Evolutionary conservation across 2,329 filamentous ascomycete species (phyloP).

Genomic region (Acrodontium crateriforme): DNA sequence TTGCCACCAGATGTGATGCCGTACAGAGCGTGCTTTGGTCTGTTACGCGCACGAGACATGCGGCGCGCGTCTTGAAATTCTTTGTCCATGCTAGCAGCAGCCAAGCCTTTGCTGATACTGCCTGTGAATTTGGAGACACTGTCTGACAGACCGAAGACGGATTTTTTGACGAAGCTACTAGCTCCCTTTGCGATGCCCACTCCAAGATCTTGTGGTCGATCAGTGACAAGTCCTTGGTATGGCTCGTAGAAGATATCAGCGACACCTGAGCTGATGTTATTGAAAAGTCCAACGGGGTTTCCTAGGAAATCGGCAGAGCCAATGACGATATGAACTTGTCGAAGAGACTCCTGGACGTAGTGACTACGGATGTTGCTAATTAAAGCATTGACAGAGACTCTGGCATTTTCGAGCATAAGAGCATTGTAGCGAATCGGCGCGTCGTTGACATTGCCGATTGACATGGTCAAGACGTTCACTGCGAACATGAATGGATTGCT

Average conservation of each 20-base stretch:
- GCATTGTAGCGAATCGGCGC: conserved; percentile 89
- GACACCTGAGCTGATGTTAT: conserved; percentile 92
- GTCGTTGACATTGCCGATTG: conserved; percentile 97
- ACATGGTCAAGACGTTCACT: conserved; percentile 97
- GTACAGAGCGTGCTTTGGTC: conserved; percentile 93
- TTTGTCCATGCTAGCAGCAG: conserved; percentile 91
- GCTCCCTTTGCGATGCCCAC: conserved; percentile 93
- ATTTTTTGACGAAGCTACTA: conserved; percentile 96
- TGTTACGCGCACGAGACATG: conserved; percentile 82
- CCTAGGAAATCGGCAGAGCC: conserved; percentile 95
- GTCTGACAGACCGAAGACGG: conserved; percentile 92
- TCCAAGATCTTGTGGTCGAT: conserved; percentile 87
- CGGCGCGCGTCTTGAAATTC: conserved; percentile 94
- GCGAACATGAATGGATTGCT: conserved; percentile 97
- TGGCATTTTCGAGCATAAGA: conserved; percentile 85
- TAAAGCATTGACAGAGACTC: conserved; percentile 73
- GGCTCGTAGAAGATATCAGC: conserved; percentile 99
- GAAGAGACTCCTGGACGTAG: conserved; percentile 91
- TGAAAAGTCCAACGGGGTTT: conserved; percentile 95
- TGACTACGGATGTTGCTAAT: conserved; percentile 80
- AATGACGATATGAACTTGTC: conserved; percentile 93
- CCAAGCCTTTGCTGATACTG: conserved; percentile 89
- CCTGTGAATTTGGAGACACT: conserved; percentile 97
- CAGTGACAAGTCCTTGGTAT: conserved; percentile 92
- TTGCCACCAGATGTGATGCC: conserved; percentile 92